Evolutionary conservation across 108 stramenopile genomes (phyloP).

Genomic region (Nitzschia putrida): DNA sequence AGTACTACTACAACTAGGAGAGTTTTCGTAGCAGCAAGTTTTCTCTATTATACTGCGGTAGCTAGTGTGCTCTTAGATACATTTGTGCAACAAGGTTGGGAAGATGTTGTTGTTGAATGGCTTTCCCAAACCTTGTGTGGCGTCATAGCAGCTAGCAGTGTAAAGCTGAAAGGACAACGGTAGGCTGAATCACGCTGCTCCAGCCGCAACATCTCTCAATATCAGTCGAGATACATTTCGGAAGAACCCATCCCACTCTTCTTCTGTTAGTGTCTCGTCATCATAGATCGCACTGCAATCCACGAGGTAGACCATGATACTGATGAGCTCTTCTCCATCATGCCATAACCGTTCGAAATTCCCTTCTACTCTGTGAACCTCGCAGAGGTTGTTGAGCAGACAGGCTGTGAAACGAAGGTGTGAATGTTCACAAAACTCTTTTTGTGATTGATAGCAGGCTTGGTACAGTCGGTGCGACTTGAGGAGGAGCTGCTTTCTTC

Average conservation of each 20-base stretch:
- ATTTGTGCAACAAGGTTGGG: too few species aligned
- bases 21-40: too few species aligned
- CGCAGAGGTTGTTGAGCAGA: conserved; percentile 17
- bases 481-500: neutral
- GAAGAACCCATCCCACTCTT: conserved; percentile 20
- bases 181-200: neutral
- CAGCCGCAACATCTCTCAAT: neutral
- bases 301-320: conserved; percentile 23
- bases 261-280: neutral
- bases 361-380: conserved; percentile 21
- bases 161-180: too few species aligned
- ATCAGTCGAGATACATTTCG: conserved; percentile 19
- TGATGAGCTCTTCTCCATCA: conserved; percentile 16
- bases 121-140: too few species aligned
- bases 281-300: neutral
- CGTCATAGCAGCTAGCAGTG: too few species aligned
- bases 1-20: too few species aligned
- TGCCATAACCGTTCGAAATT: neutral
- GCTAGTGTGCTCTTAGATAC: too few species aligned
- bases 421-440: neutral
- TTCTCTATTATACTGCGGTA: too few species aligned
- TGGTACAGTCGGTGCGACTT: conserved; percentile 21
- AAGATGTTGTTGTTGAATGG: too few species aligned
- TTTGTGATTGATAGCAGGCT: conserved; percentile 26
- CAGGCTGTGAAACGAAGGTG: conserved; percentile 18